Evolutionary conservation across 306 rosid genomes (phyloP).

Genomic region (Comarum palustre): DNA sequence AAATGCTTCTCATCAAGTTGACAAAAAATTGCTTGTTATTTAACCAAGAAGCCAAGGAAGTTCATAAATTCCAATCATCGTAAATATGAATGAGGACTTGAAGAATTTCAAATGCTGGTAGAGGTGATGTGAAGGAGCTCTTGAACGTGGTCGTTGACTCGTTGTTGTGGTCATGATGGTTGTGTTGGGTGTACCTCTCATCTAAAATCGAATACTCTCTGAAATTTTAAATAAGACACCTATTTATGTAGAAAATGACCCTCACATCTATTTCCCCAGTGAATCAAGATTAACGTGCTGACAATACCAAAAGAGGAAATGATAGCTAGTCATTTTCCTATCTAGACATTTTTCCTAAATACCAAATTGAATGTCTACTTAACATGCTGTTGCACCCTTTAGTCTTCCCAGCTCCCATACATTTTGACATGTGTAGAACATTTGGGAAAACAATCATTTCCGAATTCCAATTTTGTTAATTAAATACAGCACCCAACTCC

Average conservation of each 20-base stretch:
- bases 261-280: neutral
- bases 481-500: constrained; percentile 2
- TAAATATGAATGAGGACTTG: neutral
- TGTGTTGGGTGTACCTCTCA: neutral
- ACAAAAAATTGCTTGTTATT: neutral
- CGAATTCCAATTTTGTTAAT: neutral
- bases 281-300: neutral
- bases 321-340: neutral
- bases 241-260: constrained; percentile 6
- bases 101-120: neutral
- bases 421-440: neutral
- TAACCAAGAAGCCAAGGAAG: neutral
- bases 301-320: neutral
- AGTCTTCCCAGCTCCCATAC: constrained; percentile 1
- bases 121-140: neutral
- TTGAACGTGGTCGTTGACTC: neutral
- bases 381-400: neutral
- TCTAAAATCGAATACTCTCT: neutral
- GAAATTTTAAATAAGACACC: neutral
- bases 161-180: neutral
- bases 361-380: too few relatives aligned
- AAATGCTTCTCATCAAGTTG: neutral
- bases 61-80: neutral
- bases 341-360: neutral
- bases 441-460: neutral